Base-by-base conservation (phyloP, 306 rosid genomes). In the Lotus japonicus region DNA sequence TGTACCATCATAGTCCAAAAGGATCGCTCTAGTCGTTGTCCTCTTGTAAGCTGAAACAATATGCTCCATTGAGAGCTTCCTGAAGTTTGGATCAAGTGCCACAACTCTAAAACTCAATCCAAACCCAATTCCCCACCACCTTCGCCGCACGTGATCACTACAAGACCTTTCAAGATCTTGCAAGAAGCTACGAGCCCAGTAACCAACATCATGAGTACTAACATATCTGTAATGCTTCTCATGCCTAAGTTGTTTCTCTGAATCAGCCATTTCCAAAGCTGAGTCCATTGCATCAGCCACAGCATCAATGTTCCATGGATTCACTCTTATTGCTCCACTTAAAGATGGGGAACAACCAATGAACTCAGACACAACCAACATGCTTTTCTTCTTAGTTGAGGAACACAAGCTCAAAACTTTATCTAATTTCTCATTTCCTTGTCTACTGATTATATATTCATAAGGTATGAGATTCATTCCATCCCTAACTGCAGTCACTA, bases 401-500 rank as follows among this genome's bases (percentile, higher is more conserved):
- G 83, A 18, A 9, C 51, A 63, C 55, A 84, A 36, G 10, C 92
- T 84, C 85, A 87, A 57, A 38, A 86, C 71, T 66, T 72, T 53
- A 45, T 90, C 97, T 73, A 90, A 70, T 13, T 70, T 82, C 11
- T 77, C 87, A 57, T 81, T 90, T 21, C 92, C 87, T 72, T 90
- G 90, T 9, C 97, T 87, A 64, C 92, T 80, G 50, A 90, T 86
- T 48, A 88, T 75, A 75, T 90, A 90, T 41, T 90, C 95, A 49
- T 90, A 90, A 0, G 97, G 97, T 53, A 90, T 88, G 26, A 90
- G 89, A 74, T 90, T 90, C 97, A 90, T 90, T 38, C 97, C 97
- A 67, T 90, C 97, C 66, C 97, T 78, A 5, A 90, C 95, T 0
- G 97, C 97, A 4, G 95, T 90, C 35, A 90, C 97, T 65, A 90